Evolutionary conservation across 106 monocot genomes (phyloP), one percentile per base, ranked within the genome.

Genomic region (Acorus calamus): DNA sequence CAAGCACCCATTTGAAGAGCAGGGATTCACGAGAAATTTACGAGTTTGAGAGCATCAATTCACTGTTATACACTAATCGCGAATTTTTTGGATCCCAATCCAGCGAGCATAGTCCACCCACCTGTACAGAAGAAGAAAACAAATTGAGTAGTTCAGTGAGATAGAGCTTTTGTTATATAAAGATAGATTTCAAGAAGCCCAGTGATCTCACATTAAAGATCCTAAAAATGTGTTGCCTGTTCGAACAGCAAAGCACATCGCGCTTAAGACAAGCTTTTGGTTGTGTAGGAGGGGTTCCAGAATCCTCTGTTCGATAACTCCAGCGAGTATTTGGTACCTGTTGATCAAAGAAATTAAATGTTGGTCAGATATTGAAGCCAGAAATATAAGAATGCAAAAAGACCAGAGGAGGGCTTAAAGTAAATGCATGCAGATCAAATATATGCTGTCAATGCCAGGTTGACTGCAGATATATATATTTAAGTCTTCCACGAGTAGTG

Each of bases 41-140:
- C 28, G 28, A 28, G 28, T 28, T 28, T 28, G 28, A 28, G 28
- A 28, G 28, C 28, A 28, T 28, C 28, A 28, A 28, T 28, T 28
- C 28, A 28, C 28, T 28, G 28, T 28, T 28, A 1, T 28, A 28
- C 28, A 28, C 59, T 73, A 71, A 57, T 77, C 66, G 13, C 60
- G 47, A 49, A 71, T 55, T 54, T 77, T 46, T 55, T 77, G 77
- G 53, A 77, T 66, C 60, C 77, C 77, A 3, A 77, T 52, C 70
- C 45, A 77, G 4, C 77, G 70, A n/a, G 77, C 77, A 42, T 77
- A 77, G 43, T 77, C 77, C 55, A 77, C 77, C 77, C 77, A 77
- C 77, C 77, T 77, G 61, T 42, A 44, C n/a, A 75, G 5, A 46
- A 55, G 7, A n/a, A 48, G n/a, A 52, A 49, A 52, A 8, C 50